phyloP scores from a whole-genome alignment of 1,284 basidiomycete species.

The Naganishia cerealis region DNA sequence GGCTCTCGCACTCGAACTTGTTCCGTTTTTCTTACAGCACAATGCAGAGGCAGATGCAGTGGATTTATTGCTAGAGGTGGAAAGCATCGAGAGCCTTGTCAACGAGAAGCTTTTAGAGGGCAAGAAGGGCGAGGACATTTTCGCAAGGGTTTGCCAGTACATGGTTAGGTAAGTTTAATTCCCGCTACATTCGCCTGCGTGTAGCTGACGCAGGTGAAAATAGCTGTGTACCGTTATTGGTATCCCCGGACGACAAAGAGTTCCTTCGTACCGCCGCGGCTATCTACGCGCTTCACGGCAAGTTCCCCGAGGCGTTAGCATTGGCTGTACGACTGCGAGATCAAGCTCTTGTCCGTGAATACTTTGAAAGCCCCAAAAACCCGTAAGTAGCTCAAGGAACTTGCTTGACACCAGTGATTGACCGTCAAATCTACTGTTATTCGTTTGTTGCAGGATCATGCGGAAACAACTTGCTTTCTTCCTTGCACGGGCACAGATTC shows the following conservation, averaged over 20 bases:
- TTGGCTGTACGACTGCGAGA: slow-evolving; percentile 86
- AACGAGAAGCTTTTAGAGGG: slow-evolving; percentile 71
- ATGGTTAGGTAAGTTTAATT: slow-evolving; percentile 76
- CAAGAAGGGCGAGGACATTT: slow-evolving; percentile 68
- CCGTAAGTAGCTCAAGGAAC: slow-evolving; percentile 59
- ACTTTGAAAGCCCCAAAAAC: slow-evolving; percentile 84
- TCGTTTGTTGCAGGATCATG: slow-evolving; percentile 67
- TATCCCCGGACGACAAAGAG: slow-evolving; percentile 86
- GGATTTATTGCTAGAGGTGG: slow-evolving; percentile 90
- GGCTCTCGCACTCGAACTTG: slow-evolving; percentile 78
- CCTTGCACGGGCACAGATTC: slow-evolving; percentile 87
- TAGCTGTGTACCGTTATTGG: slow-evolving; percentile 86
- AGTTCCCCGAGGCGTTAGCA: slow-evolving; percentile 87
- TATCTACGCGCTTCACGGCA: slow-evolving; percentile 84
- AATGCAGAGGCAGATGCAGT: slow-evolving; percentile 99
- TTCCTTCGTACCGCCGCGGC: slow-evolving; percentile 88
- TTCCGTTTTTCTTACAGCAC: slow-evolving; percentile 86
- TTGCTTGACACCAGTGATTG: not conserved
- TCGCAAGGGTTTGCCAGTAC: slow-evolving; percentile 90
- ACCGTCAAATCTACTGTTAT: not conserved
- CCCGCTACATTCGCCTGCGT: not conserved
- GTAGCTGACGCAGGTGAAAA: not conserved
- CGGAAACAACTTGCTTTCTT: slow-evolving; percentile 92
- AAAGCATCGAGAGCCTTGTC: slow-evolving; percentile 78
- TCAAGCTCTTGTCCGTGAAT: slow-evolving; percentile 70